phyloP scores from a whole-genome alignment of 2,329 filamentous ascomycete genomes.

The Tolypocladium nubicola region DNA sequence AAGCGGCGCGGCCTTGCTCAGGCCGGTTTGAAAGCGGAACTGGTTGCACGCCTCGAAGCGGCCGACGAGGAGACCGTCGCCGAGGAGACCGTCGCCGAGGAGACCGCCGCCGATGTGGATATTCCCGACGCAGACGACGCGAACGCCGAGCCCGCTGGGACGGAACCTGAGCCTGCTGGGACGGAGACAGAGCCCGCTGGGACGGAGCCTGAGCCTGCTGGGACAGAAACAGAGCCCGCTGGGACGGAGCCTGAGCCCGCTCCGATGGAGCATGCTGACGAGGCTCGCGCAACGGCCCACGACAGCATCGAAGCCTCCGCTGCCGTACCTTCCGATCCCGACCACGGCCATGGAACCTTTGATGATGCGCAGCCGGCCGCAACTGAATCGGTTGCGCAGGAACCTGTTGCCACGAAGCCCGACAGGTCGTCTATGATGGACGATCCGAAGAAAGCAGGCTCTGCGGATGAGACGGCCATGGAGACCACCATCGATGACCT shows the following conservation, averaged over 20 bases:
- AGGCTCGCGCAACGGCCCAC: not conserved
- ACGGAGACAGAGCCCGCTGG: not conserved
- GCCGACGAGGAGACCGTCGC: constrained; percentile 10
- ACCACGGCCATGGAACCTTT: too few species aligned
- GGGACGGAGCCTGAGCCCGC: not conserved
- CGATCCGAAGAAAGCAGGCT: not conserved
- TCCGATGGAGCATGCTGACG: not conserved
- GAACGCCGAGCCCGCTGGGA: not conserved
- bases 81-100: not conserved
- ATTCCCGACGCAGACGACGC: not conserved
- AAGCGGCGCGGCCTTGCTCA: constrained; percentile 60
- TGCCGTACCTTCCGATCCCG: not conserved
- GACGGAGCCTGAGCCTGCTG: not conserved
- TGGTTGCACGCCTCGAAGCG: constrained; percentile 52
- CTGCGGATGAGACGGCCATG: constrained; percentile 5
- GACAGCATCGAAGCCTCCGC: not conserved
- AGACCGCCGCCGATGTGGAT: not conserved
- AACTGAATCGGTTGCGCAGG: not conserved
- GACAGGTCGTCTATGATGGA: not conserved
- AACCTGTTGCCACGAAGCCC: not conserved
- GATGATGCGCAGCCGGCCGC: not conserved
- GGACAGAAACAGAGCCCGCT: not conserved
- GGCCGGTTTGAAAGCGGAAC: constrained; percentile 60
- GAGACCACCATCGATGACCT: constrained; percentile 31
- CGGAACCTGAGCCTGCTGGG: not conserved